Base-by-base conservation (phyloP, 148 eudicot genomes). In the Pouteria glomerata region DNA sequence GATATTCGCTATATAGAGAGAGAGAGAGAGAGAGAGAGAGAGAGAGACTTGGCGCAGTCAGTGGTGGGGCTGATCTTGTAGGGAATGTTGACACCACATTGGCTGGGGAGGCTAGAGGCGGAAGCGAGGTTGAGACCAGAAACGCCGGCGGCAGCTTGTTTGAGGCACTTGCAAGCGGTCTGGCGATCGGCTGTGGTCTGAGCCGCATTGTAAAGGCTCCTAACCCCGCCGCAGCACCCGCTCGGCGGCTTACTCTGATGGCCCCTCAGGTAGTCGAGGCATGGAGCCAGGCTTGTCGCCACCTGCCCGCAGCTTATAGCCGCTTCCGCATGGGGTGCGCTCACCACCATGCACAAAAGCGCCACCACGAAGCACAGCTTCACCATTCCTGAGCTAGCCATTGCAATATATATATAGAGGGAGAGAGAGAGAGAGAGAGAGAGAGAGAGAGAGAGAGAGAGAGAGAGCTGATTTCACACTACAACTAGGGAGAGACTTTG, bases 31-130 rank as follows among this genome's bases (percentile, higher is more conserved):
- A n/a, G n/a, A n/a, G n/a, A 58, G 44, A n/a, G 24, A n/a, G 66
- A 8, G 47, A 37, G 26, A 39, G 44, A 77, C 80, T 60, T 72
- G 67, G 80, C n/a, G 76, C 80, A 77, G 59, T 77, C 80, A 60
- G 73, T 77, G 76, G 60, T 33, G 35, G 76, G 76, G 60, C 27
- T 51, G 62, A 77, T 77, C 66, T 72, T 68, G 21, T 72, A 77
- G 13, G 80, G 72, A 66, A 77, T 44, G 57, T 51, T 60, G 57
- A 77, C 53, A 51, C 68, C 68, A 30, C 80, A 77, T 44, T 16
- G 61, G 24, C 61, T 30, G 8, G 76, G 80, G 41, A 77, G 72
- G 33, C n/a, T 15, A 35, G 63, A 3, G 33, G 72, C 76, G 16
- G 24, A 4, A 4, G 6, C 8, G 47, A 18, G n/a, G 27, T 66